phyloP scores from a whole-genome alignment of 257 asterid genomes.

The Ligustrum vulgare region DNA sequence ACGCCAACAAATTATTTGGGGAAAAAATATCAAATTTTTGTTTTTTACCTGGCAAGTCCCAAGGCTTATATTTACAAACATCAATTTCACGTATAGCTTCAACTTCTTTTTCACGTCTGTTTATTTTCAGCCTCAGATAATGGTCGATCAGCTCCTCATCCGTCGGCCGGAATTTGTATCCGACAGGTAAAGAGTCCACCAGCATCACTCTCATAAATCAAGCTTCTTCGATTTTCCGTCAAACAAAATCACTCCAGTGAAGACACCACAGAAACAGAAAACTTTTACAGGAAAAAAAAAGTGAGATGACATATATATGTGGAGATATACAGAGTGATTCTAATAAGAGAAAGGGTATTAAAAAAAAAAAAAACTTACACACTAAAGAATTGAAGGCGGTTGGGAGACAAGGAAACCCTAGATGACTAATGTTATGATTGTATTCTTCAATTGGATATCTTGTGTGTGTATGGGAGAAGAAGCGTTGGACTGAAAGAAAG shows the following conservation, averaged over 20 bases:
- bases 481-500: too few species aligned
- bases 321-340: slow-evolving; percentile 23
- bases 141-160: slow-evolving; percentile 88
- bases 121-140: slow-evolving; percentile 70
- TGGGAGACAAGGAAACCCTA: too few species aligned
- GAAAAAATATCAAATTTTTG: too few species aligned
- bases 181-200: slow-evolving; percentile 67
- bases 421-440: too few species aligned
- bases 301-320: slow-evolving; percentile 14
- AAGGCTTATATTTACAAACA: slow-evolving; percentile 73
- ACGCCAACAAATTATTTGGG: background rate
- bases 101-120: slow-evolving; percentile 58
- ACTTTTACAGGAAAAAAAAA: background rate
- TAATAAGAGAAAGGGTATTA: too few species aligned
- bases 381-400: too few species aligned
- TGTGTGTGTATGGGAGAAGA: too few species aligned
- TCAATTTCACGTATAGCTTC: slow-evolving; percentile 79
- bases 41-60: slow-evolving; percentile 85
- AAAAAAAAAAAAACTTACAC: too few species aligned
- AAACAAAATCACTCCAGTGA: background rate
- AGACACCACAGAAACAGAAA: background rate
- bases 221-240: background rate
- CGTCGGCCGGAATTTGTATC: slow-evolving; percentile 87
- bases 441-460: too few species aligned
- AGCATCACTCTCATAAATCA: slow-evolving; percentile 60